A percentile compares a stretch with the other conserved stretches of the same genome.
These are phyloP conservation scores for Suillus decipiens DNA, from an alignment of 768 basidiomycete genomes.

Conservation along the genomic window DNA sequence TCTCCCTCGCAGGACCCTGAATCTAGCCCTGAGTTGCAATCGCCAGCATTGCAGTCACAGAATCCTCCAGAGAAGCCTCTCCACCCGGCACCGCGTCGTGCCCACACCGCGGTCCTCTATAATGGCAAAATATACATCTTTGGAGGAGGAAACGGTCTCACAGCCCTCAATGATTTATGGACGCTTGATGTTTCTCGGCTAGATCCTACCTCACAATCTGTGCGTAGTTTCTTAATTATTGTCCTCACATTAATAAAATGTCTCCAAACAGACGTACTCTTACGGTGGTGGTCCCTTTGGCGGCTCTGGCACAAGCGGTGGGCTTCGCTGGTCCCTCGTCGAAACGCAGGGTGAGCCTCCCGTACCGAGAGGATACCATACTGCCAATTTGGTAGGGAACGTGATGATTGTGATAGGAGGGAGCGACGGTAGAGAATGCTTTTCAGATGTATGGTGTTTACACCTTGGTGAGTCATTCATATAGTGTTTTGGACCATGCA, in stretches of 20 bases:
- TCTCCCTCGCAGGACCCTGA: conserved; percentile 1
- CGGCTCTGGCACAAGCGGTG: conserved; percentile 13
- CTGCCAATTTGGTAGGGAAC: conserved; percentile 82
- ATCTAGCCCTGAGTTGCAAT: not conserved
- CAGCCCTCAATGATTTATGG: conserved; percentile 92
- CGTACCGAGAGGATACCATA: conserved; percentile 81
- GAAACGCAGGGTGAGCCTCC: conserved; percentile 59
- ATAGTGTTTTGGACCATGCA: conserved; percentile 25
- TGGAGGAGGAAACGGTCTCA: conserved; percentile 91
- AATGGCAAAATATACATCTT: conserved; percentile 78
- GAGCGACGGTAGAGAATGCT: conserved; percentile 86
- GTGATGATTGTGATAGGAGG: conserved; percentile 91
- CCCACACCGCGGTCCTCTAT: conserved; percentile 83
- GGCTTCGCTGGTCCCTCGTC: conserved; percentile 61
- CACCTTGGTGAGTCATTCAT: conserved; percentile 63
- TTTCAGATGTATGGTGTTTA: conserved; percentile 85
- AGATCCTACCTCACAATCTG: conserved; percentile 22
- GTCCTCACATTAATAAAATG: not conserved
- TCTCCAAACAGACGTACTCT: not conserved
- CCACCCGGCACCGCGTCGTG: conserved; percentile 71
- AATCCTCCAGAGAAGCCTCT: conserved; percentile 12
- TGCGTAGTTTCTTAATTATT: not conserved
- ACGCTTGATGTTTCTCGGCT: conserved; percentile 66
- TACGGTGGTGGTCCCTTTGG: conserved; percentile 17
- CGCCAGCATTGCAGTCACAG: not conserved